A percentile compares a stretch with the other conserved stretches of the same genome.
Conservation (phyloP, 2,329 filamentous ascomycete species). For the Sarocladiaceae sp. region DNA sequence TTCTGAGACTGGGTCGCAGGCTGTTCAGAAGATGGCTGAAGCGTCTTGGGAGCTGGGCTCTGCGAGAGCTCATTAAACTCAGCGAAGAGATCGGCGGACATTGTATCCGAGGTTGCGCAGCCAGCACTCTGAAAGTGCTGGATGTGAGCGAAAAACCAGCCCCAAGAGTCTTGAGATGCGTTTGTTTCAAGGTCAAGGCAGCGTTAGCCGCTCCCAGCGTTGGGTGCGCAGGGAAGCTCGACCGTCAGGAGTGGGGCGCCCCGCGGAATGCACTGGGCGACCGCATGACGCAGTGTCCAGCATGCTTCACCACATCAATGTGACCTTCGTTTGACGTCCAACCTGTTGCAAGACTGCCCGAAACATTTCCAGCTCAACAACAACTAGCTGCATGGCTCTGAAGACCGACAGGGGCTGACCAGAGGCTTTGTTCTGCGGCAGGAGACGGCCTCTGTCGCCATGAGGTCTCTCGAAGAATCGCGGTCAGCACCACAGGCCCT, state of each 20-base stretch:
- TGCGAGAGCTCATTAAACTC: slow-evolving; percentile 49
- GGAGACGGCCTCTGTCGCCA: slow-evolving; percentile 15
- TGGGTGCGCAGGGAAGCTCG: not conserved
- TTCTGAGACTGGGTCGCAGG: not conserved
- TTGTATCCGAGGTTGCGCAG: slow-evolving; percentile 22
- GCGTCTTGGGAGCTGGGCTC: slow-evolving; percentile 18
- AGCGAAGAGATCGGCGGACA: slow-evolving; percentile 62
- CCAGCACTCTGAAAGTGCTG: not conserved
- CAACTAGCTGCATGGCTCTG: not conserved
- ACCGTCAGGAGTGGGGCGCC: not conserved
- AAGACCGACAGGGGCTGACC: not conserved
- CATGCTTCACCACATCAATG: not conserved
- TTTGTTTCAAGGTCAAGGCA: too few relatives aligned
- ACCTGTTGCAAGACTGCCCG: not conserved
- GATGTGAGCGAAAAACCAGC: too few relatives aligned
- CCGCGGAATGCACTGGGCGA: too few relatives aligned
- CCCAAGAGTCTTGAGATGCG: not conserved
- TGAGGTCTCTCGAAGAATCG: slow-evolving; percentile 32
- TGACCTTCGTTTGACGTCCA: too few relatives aligned
- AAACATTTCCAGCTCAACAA: not conserved
- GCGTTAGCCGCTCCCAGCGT: too few relatives aligned
- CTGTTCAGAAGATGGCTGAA: slow-evolving; percentile 6
- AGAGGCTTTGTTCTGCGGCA: not conserved
- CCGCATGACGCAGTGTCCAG: not conserved
- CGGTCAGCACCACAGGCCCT: slow-evolving; percentile 22